Evolutionary conservation across 176 grass and related monocot species (phyloP).

Genomic region (Bonia amplexicaulis): DNA sequence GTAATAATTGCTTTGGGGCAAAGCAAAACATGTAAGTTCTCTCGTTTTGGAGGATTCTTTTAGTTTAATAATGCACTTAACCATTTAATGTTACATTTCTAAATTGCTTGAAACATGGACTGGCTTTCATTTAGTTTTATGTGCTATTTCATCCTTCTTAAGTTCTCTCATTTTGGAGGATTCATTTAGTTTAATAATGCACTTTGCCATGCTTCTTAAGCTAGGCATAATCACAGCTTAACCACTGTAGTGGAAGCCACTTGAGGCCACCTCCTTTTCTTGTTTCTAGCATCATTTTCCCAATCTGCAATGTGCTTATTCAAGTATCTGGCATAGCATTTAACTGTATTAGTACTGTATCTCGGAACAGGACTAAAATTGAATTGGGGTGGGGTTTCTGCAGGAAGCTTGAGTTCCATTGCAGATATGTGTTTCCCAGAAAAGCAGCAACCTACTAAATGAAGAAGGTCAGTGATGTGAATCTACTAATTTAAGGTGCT

Average conservation of each 20-base stretch:
- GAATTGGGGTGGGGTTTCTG: slow-evolving; percentile 2
- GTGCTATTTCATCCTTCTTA: not conserved
- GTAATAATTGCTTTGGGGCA: slow-evolving; percentile 61
- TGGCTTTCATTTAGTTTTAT: not conserved
- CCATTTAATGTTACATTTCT: not conserved
- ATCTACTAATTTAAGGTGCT: not conserved
- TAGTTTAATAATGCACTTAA: not conserved
- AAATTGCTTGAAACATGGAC: not conserved
- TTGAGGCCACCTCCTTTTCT: not conserved
- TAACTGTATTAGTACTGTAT: not conserved
- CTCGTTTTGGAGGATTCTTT: slow-evolving; percentile 1
- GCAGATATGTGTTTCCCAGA: slow-evolving; percentile 89
- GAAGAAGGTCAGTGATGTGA: slow-evolving; percentile 65
- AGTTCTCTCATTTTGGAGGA: too few species aligned
- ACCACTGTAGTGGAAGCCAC: slow-evolving; percentile 1
- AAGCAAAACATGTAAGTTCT: slow-evolving; percentile 85
- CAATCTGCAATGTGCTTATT: not conserved
- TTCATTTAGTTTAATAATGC: too few species aligned
- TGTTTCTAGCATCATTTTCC: slow-evolving; percentile 12
- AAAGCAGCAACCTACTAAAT: slow-evolving; percentile 58
- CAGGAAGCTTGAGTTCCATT: slow-evolving; percentile 81
- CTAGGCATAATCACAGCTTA: slow-evolving; percentile 11
- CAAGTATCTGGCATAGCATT: not conserved
- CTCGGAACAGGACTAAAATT: slow-evolving; percentile 4
- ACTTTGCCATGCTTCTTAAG: slow-evolving; percentile 7